Evolutionary conservation across 139 green algal species (phyloP).

Genomic region (Astrephomene gubernaculifera): DNA sequence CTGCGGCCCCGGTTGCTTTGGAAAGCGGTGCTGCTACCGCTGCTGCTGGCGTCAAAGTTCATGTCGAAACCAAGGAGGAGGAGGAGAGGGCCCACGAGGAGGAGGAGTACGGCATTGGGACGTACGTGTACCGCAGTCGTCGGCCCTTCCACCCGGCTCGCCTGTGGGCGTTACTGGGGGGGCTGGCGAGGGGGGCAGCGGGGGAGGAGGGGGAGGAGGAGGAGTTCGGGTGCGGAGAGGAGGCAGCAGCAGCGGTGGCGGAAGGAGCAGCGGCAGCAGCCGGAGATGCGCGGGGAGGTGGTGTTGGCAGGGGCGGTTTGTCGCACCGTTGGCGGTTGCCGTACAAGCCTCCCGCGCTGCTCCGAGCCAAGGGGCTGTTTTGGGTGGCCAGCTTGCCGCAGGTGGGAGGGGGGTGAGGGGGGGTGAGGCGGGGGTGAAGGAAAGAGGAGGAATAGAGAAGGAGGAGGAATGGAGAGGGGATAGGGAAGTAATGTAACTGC

Average conservation of each 20-base stretch:
- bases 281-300: neutral
- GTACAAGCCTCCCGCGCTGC: neutral
- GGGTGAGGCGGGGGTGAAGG: neutral
- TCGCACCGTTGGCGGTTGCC: neutral
- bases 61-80: neutral
- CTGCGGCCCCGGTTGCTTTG: neutral
- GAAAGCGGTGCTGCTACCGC: neutral
- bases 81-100: conserved; percentile 30
- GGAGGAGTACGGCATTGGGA: conserved; percentile 58
- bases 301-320: neutral
- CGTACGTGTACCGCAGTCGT: conserved; percentile 39
- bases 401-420: neutral
- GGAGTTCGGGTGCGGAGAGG: neutral
- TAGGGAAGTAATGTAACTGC: neutral
- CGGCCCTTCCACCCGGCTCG: conserved; percentile 51
- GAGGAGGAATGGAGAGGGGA: neutral
- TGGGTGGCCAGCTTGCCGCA: conserved; percentile 43
- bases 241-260: neutral
- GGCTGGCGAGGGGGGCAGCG: neutral
- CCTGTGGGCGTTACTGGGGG: conserved; percentile 27
- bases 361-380: conserved; percentile 47
- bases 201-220: neutral
- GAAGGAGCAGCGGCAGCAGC: neutral
- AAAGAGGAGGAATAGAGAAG: neutral
- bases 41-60: neutral